Conservation (phyloP, 768 basidiomycete species). For the Nevesoporus exiguus region DNA sequence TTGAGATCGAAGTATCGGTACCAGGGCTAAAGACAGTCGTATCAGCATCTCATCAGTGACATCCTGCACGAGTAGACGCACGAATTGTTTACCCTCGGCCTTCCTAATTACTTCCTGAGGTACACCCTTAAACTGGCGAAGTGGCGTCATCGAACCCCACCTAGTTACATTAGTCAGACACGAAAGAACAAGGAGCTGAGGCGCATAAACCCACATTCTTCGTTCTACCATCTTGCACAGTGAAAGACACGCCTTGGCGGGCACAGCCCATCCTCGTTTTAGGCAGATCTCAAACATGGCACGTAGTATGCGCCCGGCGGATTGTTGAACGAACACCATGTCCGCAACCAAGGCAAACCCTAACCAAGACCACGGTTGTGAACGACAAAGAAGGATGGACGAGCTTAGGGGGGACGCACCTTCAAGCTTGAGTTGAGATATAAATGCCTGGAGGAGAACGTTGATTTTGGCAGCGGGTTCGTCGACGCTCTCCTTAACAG, state of each 20-base stretch:
- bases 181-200: neutral
- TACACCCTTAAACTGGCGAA: slow-evolving; percentile 92
- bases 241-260: slow-evolving; percentile 86
- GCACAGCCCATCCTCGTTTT: slow-evolving; percentile 93
- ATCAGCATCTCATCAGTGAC: neutral
- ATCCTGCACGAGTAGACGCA: slow-evolving; percentile 35
- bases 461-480: slow-evolving; percentile 98
- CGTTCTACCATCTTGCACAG: slow-evolving; percentile 96
- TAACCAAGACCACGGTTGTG: neutral
- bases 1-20: slow-evolving; percentile 93
- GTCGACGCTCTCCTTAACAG: slow-evolving; percentile 94
- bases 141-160: slow-evolving; percentile 98
- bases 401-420: neutral
- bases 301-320: slow-evolving; percentile 64
- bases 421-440: slow-evolving; percentile 5
- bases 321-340: slow-evolving; percentile 97
- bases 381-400: neutral
- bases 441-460: slow-evolving; percentile 38
- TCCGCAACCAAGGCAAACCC: slow-evolving; percentile 27
- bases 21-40: slow-evolving; percentile 61
- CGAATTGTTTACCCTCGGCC: slow-evolving; percentile 97
- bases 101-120: slow-evolving; percentile 82
- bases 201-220: slow-evolving; percentile 53
- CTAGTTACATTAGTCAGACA: slow-evolving; percentile 35
- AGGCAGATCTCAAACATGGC: slow-evolving; percentile 6